These are phyloP conservation scores for Eremomyces bilateralis DNA, from an alignment of 495 filamentous ascomycete species.

Conservation along the genomic window DNA sequence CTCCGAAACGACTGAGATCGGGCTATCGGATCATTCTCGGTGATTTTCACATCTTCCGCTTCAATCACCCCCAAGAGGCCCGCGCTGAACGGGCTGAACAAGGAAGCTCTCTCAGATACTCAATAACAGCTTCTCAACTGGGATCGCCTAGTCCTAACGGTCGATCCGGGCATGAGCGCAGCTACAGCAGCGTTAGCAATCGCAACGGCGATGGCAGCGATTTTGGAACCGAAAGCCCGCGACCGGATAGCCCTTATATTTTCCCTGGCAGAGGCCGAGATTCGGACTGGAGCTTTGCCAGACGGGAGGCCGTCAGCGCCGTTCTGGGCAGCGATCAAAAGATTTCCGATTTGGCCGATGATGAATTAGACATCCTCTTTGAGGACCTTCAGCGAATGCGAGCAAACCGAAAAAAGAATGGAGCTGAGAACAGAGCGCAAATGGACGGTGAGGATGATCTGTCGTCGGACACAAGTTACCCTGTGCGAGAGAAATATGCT, in stretches of 20 bases:
- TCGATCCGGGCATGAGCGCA: constrained; percentile 52
- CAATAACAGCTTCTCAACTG: constrained; percentile 62
- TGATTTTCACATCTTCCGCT: constrained; percentile 97
- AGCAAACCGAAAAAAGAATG: constrained; percentile 55
- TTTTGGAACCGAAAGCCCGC: constrained; percentile 55
- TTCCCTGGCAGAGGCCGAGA: too few species aligned
- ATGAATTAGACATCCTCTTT: constrained; percentile 84
- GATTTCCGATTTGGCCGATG: constrained; percentile 70
- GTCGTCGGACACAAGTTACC: constrained; percentile 75
- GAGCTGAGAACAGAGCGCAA: constrained; percentile 26
- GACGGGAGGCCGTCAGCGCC: constrained; percentile 75
- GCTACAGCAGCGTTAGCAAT: constrained; percentile 33
- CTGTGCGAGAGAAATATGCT: constrained; percentile 84
- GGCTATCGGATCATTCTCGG: constrained; percentile 90
- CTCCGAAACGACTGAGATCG: constrained; percentile 65
- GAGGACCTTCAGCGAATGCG: constrained; percentile 82
- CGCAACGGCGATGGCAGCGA: constrained; percentile 35
- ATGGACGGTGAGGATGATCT: constrained; percentile 64
- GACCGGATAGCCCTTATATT: constrained; percentile 26
- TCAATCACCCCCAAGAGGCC: constrained; percentile 95
- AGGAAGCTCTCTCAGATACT: constrained; percentile 62
- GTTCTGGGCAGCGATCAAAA: constrained; percentile 84
- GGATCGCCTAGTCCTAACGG: constrained; percentile 41
- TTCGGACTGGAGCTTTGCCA: constrained; percentile 88
- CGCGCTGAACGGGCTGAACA: constrained; percentile 78